Percentiles rank a stretch among this genome's conserved stretches.
phyloP scores from a whole-genome alignment of 1,139 yeast genomes.

The Blastobotrys arbuscula region DNA sequence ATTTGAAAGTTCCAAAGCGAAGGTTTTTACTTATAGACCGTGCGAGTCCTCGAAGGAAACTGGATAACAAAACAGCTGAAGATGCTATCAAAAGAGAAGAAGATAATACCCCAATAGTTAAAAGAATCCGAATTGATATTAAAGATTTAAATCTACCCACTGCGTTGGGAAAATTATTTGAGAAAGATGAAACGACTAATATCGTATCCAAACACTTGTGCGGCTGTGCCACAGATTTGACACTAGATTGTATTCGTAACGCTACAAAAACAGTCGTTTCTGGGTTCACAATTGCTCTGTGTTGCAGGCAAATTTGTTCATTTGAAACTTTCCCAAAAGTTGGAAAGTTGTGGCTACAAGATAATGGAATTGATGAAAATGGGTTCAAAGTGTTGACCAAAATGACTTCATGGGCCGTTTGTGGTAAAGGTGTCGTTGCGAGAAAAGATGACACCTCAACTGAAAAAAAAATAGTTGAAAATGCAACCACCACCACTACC shows the following conservation, averaged over 20 bases:
- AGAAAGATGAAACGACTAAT: constrained; percentile 34
- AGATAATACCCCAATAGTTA: constrained; percentile 34
- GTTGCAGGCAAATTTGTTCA: constrained; percentile 85
- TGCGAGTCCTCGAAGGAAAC: constrained; percentile 70
- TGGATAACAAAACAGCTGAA: constrained; percentile 59
- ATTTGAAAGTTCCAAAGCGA: not conserved
- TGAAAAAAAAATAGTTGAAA: constrained; percentile 33
- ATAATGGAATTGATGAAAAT: constrained; percentile 26
- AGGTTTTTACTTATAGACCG: constrained; percentile 64
- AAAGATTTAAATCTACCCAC: constrained; percentile 57
- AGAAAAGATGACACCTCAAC: constrained; percentile 1
- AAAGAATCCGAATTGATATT: constrained; percentile 66
- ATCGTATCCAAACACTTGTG: constrained; percentile 85
- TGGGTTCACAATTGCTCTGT: constrained; percentile 83
- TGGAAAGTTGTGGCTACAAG: constrained; percentile 35
- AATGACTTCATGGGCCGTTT: constrained; percentile 84
- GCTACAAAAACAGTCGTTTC: constrained; percentile 33
- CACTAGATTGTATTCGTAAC: constrained; percentile 59
- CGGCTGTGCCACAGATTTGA: constrained; percentile 89
- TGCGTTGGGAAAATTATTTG: constrained; percentile 1
- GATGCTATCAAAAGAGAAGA: constrained; percentile 38
- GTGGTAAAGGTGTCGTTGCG: constrained; percentile 43
- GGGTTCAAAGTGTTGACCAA: constrained; percentile 55
- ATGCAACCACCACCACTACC: constrained; percentile 36
- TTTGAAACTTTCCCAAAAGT: constrained; percentile 47